phyloP scores from a whole-genome alignment of 1,284 basidiomycete genomes.

The Puccinia horiana region DNA sequence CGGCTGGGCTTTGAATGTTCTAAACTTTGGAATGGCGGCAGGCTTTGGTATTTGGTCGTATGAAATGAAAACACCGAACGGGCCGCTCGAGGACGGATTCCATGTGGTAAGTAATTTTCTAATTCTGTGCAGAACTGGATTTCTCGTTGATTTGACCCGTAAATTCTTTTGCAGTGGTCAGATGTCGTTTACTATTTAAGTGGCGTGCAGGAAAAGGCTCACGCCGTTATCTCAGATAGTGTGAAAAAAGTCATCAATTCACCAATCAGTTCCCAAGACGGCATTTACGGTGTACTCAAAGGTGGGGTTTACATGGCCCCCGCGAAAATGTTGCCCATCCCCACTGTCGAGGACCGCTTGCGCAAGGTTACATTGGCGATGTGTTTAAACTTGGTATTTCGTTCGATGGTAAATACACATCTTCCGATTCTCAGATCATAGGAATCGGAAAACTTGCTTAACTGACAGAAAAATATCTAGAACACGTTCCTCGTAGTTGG shows the following conservation, averaged over 20 bases:
- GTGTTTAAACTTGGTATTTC: conserved; percentile 27
- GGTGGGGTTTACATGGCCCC: neutral
- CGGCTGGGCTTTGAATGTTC: conserved; percentile 5
- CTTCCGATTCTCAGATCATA: neutral
- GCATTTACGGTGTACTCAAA: conserved; percentile 21
- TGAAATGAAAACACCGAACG: neutral
- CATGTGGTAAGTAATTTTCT: neutral
- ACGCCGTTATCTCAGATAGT: neutral
- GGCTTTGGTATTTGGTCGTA: neutral
- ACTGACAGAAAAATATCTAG: neutral
- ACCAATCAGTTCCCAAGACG: conserved; percentile 10
- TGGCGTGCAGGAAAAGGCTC: neutral
- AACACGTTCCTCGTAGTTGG: conserved; percentile 24
- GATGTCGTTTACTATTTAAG: neutral
- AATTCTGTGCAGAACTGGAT: neutral
- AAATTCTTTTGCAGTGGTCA: neutral
- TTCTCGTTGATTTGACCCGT: neutral
- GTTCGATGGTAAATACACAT: conserved; percentile 5
- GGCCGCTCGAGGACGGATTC: conserved; percentile 20
- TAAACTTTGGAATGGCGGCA: conserved; percentile 3
- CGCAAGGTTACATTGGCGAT: conserved; percentile 11
- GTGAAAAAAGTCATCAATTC: conserved; percentile 9
- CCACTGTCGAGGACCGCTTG: neutral
- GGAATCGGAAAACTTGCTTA: neutral
- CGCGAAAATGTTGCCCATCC: neutral